Percentiles rank a stretch among this genome's conserved stretches.
Conservation (phyloP, 176 grass and related monocot species). For the Aegilops umbellulata region DNA sequence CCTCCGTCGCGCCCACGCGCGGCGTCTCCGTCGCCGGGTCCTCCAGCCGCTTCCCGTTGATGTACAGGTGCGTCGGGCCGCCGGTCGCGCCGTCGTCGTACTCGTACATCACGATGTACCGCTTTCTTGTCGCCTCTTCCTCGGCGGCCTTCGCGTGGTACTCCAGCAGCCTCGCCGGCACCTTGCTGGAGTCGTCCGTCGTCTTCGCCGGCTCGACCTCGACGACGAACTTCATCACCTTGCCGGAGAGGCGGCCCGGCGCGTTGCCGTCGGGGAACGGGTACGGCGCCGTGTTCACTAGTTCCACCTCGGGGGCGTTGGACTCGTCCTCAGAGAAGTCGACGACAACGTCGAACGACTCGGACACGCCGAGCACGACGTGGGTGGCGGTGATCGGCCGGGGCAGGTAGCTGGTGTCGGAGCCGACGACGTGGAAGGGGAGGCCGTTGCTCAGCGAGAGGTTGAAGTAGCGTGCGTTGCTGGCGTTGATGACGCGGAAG, state of each 20-base stretch:
- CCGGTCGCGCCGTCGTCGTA: conserved; percentile 42
- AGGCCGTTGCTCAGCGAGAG: conserved; percentile 46
- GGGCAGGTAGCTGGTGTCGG: conserved; percentile 56
- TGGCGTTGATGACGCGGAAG: conserved; percentile 64
- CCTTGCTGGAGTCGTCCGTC: conserved; percentile 16
- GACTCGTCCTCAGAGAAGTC: conserved; percentile 48
- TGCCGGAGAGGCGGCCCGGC: conserved; percentile 27
- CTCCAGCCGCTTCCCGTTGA: conserved; percentile 65
- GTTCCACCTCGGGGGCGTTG: background rate
- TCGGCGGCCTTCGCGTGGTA: conserved; percentile 28
- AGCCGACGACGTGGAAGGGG: conserved; percentile 54
- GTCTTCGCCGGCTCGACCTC: background rate
- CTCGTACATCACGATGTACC: conserved; percentile 72
- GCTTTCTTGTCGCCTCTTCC: conserved; percentile 22
- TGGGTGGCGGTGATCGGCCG: conserved; percentile 3
- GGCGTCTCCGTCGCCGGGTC: conserved; percentile 78
- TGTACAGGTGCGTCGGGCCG: conserved; percentile 60
- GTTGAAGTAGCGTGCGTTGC: conserved; percentile 75
- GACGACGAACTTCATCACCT: conserved; percentile 56
- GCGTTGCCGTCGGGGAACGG: conserved; percentile 51
- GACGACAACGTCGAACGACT: conserved; percentile 62
- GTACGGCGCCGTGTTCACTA: conserved; percentile 68
- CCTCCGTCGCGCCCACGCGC: conserved; percentile 45
- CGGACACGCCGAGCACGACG: conserved; percentile 46
- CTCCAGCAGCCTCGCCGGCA: conserved; percentile 36